These are phyloP conservation scores for Trichoderma atrobrunneum DNA, from an alignment of 2,329 filamentous ascomycete genomes.

Conservation along the genomic window DNA sequence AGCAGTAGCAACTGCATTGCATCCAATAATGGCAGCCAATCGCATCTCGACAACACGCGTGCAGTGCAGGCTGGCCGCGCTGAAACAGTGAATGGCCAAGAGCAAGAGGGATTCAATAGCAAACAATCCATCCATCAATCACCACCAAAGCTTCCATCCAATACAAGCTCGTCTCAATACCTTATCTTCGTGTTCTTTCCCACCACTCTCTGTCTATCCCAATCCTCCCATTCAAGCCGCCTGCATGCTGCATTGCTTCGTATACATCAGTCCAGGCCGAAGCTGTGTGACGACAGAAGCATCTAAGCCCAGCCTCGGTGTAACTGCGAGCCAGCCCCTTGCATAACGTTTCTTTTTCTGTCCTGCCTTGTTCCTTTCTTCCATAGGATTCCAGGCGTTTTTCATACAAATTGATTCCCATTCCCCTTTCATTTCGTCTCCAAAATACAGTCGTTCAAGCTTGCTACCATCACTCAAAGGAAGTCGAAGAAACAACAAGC, in stretches of 20 bases:
- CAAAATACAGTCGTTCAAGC: neutral
- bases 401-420: neutral
- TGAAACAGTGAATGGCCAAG: neutral
- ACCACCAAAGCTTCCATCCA: neutral
- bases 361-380: neutral
- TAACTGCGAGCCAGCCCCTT: conserved; percentile 6
- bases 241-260: neutral
- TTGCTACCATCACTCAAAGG: neutral
- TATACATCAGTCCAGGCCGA: neutral
- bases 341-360: neutral
- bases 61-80: neutral
- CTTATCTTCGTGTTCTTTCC: neutral
- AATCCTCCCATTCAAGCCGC: neutral
- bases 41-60: neutral
- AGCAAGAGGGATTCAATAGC: neutral
- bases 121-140: neutral
- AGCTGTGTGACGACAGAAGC: neutral
- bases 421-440: neutral
- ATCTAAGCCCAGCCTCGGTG: neutral
- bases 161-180: neutral
- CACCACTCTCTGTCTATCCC: neutral
- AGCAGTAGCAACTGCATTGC: neutral
- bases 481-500: neutral
- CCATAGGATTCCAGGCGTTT: neutral
- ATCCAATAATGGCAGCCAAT: neutral